A percentile compares a stretch with the other conserved stretches of the same genome.
Conservation (phyloP, 352 stramenopile genomes). For the Phytophthora niederhauseri region DNA sequence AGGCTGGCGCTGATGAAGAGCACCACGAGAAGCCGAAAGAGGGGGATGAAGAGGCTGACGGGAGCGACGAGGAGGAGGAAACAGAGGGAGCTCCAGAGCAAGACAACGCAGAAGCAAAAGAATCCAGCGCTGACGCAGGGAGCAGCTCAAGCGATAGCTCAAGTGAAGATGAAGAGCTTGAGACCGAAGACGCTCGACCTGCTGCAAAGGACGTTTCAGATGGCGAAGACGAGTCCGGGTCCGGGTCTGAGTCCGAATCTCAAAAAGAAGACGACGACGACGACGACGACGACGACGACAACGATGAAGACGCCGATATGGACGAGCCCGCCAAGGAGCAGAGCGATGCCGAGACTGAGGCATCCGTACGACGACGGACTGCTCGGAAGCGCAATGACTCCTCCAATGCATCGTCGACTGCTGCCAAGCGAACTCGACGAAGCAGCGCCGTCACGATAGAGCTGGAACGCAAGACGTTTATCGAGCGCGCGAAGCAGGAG, state of each 20-base stretch:
- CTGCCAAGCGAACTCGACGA: slow-evolving; percentile 17
- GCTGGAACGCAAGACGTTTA: slow-evolving; percentile 30
- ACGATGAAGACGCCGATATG: slow-evolving; percentile 6
- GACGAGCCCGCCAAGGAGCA: slow-evolving; percentile 5
- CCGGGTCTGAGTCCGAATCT: slow-evolving; percentile 7
- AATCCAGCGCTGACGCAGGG: slow-evolving; percentile 6
- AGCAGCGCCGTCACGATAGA: slow-evolving; percentile 8
- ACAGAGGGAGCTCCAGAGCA: not conserved
- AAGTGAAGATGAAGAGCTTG: slow-evolving; percentile 13
- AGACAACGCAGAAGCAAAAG: slow-evolving; percentile 1
- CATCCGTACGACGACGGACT: not conserved
- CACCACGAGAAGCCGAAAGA: not conserved
- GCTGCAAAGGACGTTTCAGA: slow-evolving; percentile 18
- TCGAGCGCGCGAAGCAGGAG: slow-evolving; percentile 35
- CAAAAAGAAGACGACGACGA: slow-evolving; percentile 9
- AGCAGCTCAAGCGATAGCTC: slow-evolving; percentile 26
- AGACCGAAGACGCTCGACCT: slow-evolving; percentile 18
- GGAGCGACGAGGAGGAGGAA: not conserved
- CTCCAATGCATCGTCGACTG: not conserved
- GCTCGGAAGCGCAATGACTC: slow-evolving; percentile 20
- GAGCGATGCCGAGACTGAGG: slow-evolving; percentile 4
- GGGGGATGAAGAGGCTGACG: not conserved
- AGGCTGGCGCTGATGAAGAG: not conserved
- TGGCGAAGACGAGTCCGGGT: slow-evolving; percentile 13
- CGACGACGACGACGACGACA: not conserved